Base-by-base conservation (phyloP, 495 filamentous ascomycete genomes). In the Aspergillus leporis region DNA sequence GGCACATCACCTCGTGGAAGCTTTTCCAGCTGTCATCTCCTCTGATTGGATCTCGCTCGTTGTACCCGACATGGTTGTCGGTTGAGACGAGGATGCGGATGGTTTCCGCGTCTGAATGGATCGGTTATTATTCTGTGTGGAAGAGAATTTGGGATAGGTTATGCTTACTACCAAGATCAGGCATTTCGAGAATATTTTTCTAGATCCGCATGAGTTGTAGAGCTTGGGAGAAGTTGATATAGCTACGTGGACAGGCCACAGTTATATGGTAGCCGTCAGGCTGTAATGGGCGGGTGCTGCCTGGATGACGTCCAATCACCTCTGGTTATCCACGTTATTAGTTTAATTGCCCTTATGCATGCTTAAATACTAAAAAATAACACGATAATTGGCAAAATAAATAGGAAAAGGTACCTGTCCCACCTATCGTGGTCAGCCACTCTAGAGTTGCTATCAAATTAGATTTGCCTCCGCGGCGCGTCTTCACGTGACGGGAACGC, bases 61-160 rank as follows among this genome's bases (percentile, higher is more conserved):
- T 90, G 78, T 89, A 97, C 32, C 94, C 94, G 55, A 98, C 95
- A 88, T 98, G 94, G 67, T 91, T 97, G 73, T 98, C 94, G 16
- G 92, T 97, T 51, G 94, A 85, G 41, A 98, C 81, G 50, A 98
- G 87, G 59, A 98, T 92, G 66, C 92, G 92, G 78, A 98, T 96
- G 0, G 91, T 96, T 75, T 98, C 92, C 65, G 86, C 82, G 38
- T 83, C 90, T 92, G 62, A 30, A 3, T 30, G n/a, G 1, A 8
- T 47, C 19, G 18, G 13, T 51, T 23, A 46, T 51, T 23, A 46
- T 30, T 13, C n/a, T 12, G 19, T 21, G 6, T 14, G 4, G 5
- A 28, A 43, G 3, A 2, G 12, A 53, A 22, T 14, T 1, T 53
- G 51, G 6, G 16, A 53, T 38, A 22, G 0, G 6, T 21, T 5